Conservation (phyloP, 176 grass and related monocot species). For the Luzula sylvatica region DNA sequence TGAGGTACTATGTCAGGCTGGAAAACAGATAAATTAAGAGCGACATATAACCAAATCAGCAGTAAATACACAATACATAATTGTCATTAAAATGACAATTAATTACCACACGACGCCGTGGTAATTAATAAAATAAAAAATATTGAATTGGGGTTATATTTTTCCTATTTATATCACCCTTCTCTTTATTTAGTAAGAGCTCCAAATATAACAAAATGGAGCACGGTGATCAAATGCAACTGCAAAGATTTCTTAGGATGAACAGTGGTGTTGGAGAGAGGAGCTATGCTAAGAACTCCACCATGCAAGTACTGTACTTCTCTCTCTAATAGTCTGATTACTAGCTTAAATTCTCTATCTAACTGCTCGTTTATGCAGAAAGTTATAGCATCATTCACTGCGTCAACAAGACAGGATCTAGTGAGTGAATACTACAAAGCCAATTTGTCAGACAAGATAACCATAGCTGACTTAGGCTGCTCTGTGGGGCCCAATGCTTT, state of each 20-base stretch:
- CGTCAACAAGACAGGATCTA: slow-evolving; percentile 4
- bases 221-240: neutral
- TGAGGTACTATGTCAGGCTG: too few relatives aligned
- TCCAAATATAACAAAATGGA: neutral
- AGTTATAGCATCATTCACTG: slow-evolving; percentile 4
- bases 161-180: too few relatives aligned
- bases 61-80: too few relatives aligned
- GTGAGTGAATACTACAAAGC: neutral
- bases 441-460: neutral
- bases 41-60: too few relatives aligned
- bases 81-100: too few relatives aligned
- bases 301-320: slow-evolving; percentile 1
- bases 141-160: too few relatives aligned
- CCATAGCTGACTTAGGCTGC: slow-evolving; percentile 29
- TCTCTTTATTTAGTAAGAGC: neutral
- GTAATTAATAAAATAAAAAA: too few relatives aligned
- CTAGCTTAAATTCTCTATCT: too few relatives aligned
- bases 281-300: slow-evolving; percentile 25
- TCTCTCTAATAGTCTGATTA: neutral
- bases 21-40: too few relatives aligned
- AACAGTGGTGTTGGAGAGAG: slow-evolving; percentile 18
- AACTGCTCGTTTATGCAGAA: slow-evolving; percentile 1
- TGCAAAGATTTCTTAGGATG: slow-evolving; percentile 21
- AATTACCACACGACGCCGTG: too few relatives aligned
- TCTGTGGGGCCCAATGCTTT: slow-evolving; percentile 29